phyloP scores from a whole-genome alignment of 106 monocot genomes.

The Posidonia australis region DNA sequence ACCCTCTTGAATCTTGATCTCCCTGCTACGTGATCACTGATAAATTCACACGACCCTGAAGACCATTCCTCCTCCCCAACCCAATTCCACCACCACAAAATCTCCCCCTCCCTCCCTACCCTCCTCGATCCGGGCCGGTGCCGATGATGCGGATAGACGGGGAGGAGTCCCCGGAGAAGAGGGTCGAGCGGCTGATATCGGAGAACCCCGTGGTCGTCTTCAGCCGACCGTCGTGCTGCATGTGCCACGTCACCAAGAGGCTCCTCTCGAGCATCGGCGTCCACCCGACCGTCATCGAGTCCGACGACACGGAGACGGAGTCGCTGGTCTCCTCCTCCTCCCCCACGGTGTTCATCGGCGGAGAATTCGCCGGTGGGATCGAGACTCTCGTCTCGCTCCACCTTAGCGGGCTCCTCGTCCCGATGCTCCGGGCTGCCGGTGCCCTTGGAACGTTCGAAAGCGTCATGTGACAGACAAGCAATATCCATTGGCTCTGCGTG shows the following conservation, averaged over 20 bases:
- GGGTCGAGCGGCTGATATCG: slow-evolving; percentile 11
- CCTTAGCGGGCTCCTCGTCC: slow-evolving; percentile 14
- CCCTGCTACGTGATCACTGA: too few relatives aligned
- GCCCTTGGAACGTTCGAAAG: slow-evolving; percentile 6
- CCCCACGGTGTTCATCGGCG: slow-evolving; percentile 21
- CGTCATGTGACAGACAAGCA: too few relatives aligned
- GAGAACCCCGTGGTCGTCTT: slow-evolving; percentile 25
- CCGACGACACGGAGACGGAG: slow-evolving; percentile 15
- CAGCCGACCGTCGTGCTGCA: slow-evolving; percentile 18
- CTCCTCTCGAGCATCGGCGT: slow-evolving; percentile 15
- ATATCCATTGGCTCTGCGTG: too few relatives aligned
- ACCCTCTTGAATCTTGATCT: too few relatives aligned
- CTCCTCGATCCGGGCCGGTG: not conserved
- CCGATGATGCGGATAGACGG: slow-evolving; percentile 8
- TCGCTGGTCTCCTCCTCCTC: not conserved
- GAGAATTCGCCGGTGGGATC: slow-evolving; percentile 9
- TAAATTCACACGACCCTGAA: too few relatives aligned
- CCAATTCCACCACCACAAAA: too few relatives aligned
- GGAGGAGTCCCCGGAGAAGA: slow-evolving; percentile 13
- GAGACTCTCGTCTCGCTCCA: slow-evolving; percentile 16
- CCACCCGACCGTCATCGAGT: slow-evolving; percentile 15
- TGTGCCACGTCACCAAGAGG: slow-evolving; percentile 19
- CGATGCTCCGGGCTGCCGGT: slow-evolving; percentile 9
- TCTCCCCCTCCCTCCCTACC: too few relatives aligned
- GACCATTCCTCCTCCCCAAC: too few relatives aligned